Evolutionary conservation across 768 basidiomycete species (phyloP).

Genomic region (Hemileccinum impolitum): DNA sequence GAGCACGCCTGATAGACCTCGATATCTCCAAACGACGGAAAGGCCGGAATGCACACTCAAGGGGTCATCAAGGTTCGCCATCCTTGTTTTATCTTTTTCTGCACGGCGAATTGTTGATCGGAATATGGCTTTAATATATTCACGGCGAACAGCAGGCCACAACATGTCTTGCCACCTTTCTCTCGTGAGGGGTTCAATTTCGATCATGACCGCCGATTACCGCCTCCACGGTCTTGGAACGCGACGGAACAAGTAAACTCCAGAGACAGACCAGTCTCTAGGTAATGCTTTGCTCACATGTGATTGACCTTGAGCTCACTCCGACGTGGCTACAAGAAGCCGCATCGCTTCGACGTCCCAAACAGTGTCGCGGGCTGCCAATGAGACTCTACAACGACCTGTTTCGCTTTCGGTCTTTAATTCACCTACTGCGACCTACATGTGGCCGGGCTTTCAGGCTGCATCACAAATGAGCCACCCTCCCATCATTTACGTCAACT

Average conservation of each 20-base stretch:
- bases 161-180: constrained; percentile 33
- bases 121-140: constrained; percentile 19
- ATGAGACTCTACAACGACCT: constrained; percentile 30
- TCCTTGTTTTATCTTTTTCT: constrained; percentile 7
- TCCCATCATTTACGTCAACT: constrained; percentile 39
- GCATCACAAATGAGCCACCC: constrained; percentile 41
- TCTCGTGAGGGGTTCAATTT: constrained; percentile 31
- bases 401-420: constrained; percentile 41
- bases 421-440: constrained; percentile 43
- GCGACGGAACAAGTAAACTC: constrained; percentile 16
- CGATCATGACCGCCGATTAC: constrained; percentile 33
- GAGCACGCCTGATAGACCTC: constrained; percentile 13
- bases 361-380: constrained; percentile 19
- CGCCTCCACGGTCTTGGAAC: constrained; percentile 32
- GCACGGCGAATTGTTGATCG: constrained; percentile 22
- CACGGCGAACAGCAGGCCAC: constrained; percentile 30
- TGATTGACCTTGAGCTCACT: constrained; percentile 16
- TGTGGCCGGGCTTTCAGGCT: constrained; percentile 46
- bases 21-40: constrained; percentile 18
- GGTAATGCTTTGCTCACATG: constrained; percentile 19
- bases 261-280: constrained; percentile 24
- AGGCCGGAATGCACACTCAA: constrained; percentile 23
- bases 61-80: constrained; percentile 24
- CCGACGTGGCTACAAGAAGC: constrained; percentile 17
- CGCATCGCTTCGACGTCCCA: constrained; percentile 20